Base-by-base conservation (phyloP, 352 stramenopile species). In the Globisporangium parvum region DNA sequence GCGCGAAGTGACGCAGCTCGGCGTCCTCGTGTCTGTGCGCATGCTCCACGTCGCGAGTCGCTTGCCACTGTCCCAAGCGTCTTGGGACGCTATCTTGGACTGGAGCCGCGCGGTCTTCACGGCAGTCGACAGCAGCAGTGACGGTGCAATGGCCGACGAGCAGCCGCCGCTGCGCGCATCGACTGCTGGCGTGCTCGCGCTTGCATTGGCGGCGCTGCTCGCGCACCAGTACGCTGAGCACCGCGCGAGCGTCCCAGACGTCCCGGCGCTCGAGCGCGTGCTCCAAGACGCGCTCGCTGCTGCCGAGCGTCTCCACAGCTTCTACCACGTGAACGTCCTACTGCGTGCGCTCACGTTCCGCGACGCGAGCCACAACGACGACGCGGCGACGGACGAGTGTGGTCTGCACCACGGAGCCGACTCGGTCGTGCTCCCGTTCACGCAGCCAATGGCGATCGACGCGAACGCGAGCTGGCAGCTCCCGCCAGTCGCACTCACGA, bases 291-390 rank as follows among this genome's bases (percentile, higher is more conserved):
- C 70, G 5, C 55, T 89, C 5, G 51, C 57, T 45, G 59, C 66
- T 17, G 71, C 73, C 0, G 79, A 89, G 42, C 40, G 57, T 12
- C 52, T 67, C 6, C 68, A 73, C 21, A 75, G 75, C 23, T 87
- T 89, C 52, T 77, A 87, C 45, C 76, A 74, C 49, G 54, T 87
- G 10, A 73, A 85, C 17, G 56, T 63, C 6, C 50, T 86, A 18
- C 48, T 89, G n/a, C 65, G 62, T 1, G 63, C 65, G 10, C 66
- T 86, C 20, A 60, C 75, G 40, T 79, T 82, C 44, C 33, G 45
- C 18, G 69, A 66, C 26, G 60, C 70, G 20, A 56, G 66, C 21
- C 46, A 28, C 8, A 59, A 69, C 23, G 48, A 46, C 18, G 58
- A 20, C 49, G 68, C 21, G 51, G 50, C 20, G 59, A 73, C 2